Base-by-base conservation (phyloP, 495 filamentous ascomycete genomes). In the Entonaema liquescens region DNA sequence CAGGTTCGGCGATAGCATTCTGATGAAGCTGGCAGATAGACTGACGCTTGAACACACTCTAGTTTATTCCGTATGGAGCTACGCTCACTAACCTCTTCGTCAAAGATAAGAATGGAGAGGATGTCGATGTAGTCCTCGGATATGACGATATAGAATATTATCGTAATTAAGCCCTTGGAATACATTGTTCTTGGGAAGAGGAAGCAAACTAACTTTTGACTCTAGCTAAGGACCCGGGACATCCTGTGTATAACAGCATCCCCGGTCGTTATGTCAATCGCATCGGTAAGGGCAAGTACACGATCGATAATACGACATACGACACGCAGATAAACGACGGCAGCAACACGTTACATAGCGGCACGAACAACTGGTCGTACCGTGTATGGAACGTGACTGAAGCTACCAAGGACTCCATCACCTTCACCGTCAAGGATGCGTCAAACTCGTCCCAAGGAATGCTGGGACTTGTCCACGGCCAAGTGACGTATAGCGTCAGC, bases 341-440 rank as follows among this genome's bases (percentile, higher is more conserved):
- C 21, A 73, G 71, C 54, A 88, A 89, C 72, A 89, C 87, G 50
- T 81, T 89, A 36, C 87, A 89, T 78, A 86, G 85, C 60, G 87
- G 87, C 8, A 81, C 81, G 26, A 87, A 89, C 75, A 88, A 88
- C 67, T 89, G 87, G 87, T 86, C 84, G 23, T 87, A 77, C 70
- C 80, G 85, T 25, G 74, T 76, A 25, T 87, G 83, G 78, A 83
- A 86, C 55, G 84, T 86, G 54, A 82, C 78, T 36, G 88, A 88
- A 3, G 80, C 89, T 13, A 77, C 84, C 78, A 38, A 82, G 79
- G 81, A 88, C 79, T 90, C 89, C 13, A 91, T 97, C 78, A 95
- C 93, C 35, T 97, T 97, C 80, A 86, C 86, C 47, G 83, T 96
- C 68, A 78, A 87, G 17, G 93, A 97, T 76, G 78, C 79, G 42